These are phyloP conservation scores for Nitzschia sp. DNA, from an alignment of 108 stramenopile genomes.

Conservation along the genomic window DNA sequence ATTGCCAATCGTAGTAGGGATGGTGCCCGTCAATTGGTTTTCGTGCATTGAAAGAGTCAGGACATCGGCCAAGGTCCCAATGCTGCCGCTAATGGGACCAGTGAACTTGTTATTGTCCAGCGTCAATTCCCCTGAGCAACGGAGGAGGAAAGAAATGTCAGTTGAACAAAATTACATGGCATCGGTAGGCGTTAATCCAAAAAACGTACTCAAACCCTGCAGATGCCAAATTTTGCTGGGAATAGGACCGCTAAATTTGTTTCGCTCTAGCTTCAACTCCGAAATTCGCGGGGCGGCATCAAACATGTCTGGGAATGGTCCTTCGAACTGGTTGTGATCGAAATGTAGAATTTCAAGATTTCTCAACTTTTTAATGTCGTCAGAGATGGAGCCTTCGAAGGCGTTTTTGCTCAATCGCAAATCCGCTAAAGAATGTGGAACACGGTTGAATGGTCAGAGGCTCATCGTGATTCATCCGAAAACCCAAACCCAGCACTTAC, in stretches of 20 bases:
- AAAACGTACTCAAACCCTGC: slow-evolving; percentile 15
- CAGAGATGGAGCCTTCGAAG: slow-evolving; percentile 9
- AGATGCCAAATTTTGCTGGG: slow-evolving; percentile 48
- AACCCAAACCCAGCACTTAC: slow-evolving; percentile 12
- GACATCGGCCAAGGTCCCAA: slow-evolving; percentile 32
- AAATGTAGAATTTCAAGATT: slow-evolving; percentile 24
- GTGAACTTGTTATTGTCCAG: slow-evolving; percentile 41
- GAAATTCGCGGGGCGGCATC: slow-evolving; percentile 17
- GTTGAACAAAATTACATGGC: not conserved
- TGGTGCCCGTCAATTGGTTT: slow-evolving; percentile 39
- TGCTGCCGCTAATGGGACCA: slow-evolving; percentile 23
- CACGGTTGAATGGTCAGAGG: not conserved
- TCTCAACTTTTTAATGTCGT: not conserved
- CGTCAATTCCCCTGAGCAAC: slow-evolving; percentile 9
- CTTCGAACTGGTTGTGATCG: slow-evolving; percentile 22
- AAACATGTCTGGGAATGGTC: slow-evolving; percentile 35
- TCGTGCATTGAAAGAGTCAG: slow-evolving; percentile 4
- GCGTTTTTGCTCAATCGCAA: slow-evolving; percentile 19
- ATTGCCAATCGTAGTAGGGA: slow-evolving; percentile 41
- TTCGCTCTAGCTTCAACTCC: slow-evolving; percentile 26
- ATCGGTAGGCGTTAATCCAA: not conserved
- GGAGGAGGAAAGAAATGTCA: not conserved
- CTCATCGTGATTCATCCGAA: not conserved
- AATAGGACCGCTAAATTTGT: slow-evolving; percentile 45
- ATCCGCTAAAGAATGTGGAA: not conserved